phyloP scores from a whole-genome alignment of 108 stramenopile genomes.

The Nannochloropsis granulata region DNA sequence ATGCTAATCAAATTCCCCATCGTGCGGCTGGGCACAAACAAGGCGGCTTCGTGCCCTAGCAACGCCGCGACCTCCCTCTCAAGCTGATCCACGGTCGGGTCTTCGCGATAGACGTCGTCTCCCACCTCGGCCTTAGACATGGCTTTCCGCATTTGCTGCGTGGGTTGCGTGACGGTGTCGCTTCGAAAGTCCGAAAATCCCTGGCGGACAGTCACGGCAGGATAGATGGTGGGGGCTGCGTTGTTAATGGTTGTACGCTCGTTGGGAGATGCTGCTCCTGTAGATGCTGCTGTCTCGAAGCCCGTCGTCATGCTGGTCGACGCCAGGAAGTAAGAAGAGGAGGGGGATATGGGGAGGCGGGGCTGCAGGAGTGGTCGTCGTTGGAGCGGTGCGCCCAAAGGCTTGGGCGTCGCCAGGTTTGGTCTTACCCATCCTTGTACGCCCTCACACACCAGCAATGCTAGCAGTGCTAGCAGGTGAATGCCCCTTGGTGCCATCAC shows the following conservation, averaged over 20 bases:
- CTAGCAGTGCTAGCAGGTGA: background rate
- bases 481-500: background rate
- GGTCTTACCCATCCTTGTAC: background rate
- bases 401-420: background rate
- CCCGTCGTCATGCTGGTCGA: background rate
- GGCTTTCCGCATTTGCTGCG: slow-evolving; percentile 32
- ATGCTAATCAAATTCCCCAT: slow-evolving; percentile 87
- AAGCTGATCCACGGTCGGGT: slow-evolving; percentile 70
- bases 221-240: background rate
- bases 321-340: background rate
- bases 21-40: slow-evolving; percentile 88
- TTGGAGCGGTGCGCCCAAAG: background rate
- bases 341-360: background rate
- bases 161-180: slow-evolving; percentile 88
- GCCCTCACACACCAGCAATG: background rate
- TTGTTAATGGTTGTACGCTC: background rate
- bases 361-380: background rate
- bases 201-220: background rate
- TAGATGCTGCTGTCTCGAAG: background rate
- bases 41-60: slow-evolving; percentile 71
- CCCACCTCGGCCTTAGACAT: slow-evolving; percentile 56
- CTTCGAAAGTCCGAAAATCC: slow-evolving; percentile 56
- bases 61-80: slow-evolving; percentile 62
- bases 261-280: background rate
- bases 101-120: slow-evolving; percentile 92